Percentiles rank a stretch among this genome's conserved stretches.
These are phyloP conservation scores for Trichoderma sp. DNA, from an alignment of 2,329 filamentous ascomycete genomes.

Conservation along the genomic window DNA sequence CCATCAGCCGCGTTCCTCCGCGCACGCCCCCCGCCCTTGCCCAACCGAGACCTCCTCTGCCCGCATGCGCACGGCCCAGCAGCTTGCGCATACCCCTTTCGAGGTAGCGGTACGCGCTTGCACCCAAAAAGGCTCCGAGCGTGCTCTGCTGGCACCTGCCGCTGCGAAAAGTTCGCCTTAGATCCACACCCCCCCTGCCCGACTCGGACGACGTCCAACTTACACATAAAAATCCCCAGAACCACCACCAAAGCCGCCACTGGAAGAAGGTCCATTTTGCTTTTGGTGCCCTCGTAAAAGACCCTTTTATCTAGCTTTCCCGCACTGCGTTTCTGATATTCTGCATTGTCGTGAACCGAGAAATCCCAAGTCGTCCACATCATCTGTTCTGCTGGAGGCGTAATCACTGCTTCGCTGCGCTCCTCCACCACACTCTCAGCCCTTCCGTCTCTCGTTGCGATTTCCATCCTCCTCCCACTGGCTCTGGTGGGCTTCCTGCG, in stretches of 20 bases:
- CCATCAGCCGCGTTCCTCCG: neutral
- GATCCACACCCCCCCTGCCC: constrained; percentile 24
- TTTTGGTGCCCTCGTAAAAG: neutral
- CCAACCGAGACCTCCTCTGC: neutral
- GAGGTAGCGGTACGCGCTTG: neutral
- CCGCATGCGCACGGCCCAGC: neutral
- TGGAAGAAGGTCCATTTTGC: neutral
- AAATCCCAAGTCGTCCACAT: neutral
- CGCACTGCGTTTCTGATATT: neutral
- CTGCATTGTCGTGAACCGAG: neutral
- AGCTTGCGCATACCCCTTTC: neutral
- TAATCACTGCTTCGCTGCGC: neutral
- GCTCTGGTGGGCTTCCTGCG: neutral
- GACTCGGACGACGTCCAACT: constrained; percentile 24
- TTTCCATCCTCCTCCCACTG: neutral
- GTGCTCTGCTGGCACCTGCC: constrained; percentile 1
- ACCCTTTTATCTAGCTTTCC: constrained; percentile 1
- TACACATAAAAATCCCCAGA: constrained; percentile 28
- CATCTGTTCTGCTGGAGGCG: neutral
- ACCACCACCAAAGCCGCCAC: constrained; percentile 27
- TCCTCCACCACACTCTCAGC: neutral
- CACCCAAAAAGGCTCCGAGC: constrained; percentile 10
- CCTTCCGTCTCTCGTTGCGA: neutral
- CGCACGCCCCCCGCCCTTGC: neutral
- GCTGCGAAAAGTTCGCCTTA: constrained; percentile 19